Percentiles rank a stretch among this genome's conserved stretches.
Evolutionary conservation across 73 alveolate genomes (phyloP).

Genomic region (Strombidium stylifer): DNA sequence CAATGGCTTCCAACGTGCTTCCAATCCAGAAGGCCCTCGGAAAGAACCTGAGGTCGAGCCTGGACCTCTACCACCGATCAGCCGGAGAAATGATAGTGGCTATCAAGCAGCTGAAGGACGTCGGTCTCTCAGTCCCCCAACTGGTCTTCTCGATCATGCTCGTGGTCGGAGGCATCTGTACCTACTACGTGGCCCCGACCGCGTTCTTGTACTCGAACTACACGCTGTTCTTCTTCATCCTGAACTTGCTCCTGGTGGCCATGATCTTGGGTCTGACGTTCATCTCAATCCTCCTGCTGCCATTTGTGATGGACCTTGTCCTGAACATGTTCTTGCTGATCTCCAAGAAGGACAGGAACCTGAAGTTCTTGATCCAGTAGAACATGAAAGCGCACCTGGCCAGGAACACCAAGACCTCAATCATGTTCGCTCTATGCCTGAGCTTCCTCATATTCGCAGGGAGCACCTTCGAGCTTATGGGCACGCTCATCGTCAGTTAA

Average conservation of each 20-base stretch:
- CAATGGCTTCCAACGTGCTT: conserved; percentile 71
- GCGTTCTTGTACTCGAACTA: conserved; percentile 75
- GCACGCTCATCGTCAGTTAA: conserved; percentile 54
- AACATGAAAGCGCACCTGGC: conserved; percentile 89
- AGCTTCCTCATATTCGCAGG: conserved; percentile 93
- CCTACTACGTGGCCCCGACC: conserved; percentile 93
- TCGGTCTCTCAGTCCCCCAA: conserved; percentile 86
- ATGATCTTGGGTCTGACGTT: conserved; percentile 93
- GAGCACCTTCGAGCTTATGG: conserved; percentile 78
- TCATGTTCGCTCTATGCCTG: conserved; percentile 90
- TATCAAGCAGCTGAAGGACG: conserved; percentile 83
- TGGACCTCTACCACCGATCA: conserved; percentile 85
- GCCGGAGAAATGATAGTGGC: conserved; percentile 80
- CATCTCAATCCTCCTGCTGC: conserved; percentile 66
- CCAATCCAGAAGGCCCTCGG: conserved; percentile 90
- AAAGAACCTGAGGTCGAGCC: conserved; percentile 82
- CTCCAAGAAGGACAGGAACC: conserved; percentile 72
- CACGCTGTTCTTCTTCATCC: conserved; percentile 78
- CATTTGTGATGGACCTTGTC: conserved; percentile 59
- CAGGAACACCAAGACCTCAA: conserved; percentile 89
- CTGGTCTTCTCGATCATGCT: conserved; percentile 70
- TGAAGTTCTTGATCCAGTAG: conserved; percentile 73
- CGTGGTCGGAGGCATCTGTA: conserved; percentile 79
- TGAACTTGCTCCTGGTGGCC: conserved; percentile 76
- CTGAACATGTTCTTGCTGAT: conserved; percentile 51